phyloP scores from a whole-genome alignment of 257 asterid genomes.

The Solanum etuberosum region DNA sequence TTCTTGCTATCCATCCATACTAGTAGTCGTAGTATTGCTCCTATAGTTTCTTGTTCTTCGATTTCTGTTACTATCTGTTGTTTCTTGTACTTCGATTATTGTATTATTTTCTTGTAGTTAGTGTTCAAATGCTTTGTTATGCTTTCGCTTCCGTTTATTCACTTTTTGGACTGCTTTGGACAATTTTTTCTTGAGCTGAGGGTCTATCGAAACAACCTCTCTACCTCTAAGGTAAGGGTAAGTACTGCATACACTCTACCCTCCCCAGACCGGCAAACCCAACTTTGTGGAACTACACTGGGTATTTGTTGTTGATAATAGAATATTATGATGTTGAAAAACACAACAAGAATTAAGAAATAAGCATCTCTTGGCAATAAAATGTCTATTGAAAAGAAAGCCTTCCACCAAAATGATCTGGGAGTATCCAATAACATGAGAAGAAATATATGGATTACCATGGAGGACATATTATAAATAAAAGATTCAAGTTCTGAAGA shows the following conservation, averaged over 20 bases:
- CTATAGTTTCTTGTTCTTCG: neutral
- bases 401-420: neutral
- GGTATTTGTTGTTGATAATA: neutral
- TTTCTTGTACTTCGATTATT: neutral
- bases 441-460: neutral
- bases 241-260: neutral
- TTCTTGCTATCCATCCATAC: neutral
- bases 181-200: neutral
- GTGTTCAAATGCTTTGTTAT: neutral
- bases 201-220: neutral
- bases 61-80: neutral
- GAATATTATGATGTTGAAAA: neutral
- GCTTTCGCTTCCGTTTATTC: neutral
- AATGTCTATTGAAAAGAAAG: neutral
- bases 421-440: neutral
- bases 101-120: neutral
- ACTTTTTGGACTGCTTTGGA: neutral
- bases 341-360: neutral
- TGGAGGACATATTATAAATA: neutral
- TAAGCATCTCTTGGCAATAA: neutral
- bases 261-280: neutral
- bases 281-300: neutral
- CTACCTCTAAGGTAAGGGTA: neutral
- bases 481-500: neutral
- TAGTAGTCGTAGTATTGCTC: neutral